Percentiles rank a stretch among this genome's conserved stretches.
These are phyloP conservation scores for Dictyostelium brefeldianum DNA, from an alignment of 78 protist genomes.

Conservation along the genomic window DNA sequence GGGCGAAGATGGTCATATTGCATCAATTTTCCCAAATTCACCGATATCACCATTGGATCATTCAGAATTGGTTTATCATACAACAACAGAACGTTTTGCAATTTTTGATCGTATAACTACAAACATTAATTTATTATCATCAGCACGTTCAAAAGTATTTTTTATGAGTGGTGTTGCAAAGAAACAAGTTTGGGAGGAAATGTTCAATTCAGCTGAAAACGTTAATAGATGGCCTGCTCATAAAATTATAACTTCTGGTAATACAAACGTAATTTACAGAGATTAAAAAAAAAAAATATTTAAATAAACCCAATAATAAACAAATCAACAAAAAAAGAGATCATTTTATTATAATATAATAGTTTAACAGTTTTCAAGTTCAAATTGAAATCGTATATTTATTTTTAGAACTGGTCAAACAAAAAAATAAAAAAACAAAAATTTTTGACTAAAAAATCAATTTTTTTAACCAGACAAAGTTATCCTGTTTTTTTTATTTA, in stretches of 20 bases:
- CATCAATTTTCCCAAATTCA: constrained; percentile 59
- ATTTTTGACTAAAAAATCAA: no score
- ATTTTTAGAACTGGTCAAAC: no score
- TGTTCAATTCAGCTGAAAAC: constrained; percentile 22
- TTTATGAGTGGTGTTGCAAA: constrained; percentile 61
- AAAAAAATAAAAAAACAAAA: background rate
- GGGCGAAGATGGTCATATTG: constrained; percentile 83
- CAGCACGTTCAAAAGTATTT: constrained; percentile 15
- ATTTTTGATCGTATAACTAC: constrained; percentile 74
- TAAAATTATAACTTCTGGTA: constrained; percentile 31
- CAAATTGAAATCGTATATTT: no score
- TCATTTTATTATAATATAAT: no score
- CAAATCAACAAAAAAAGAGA: background rate
- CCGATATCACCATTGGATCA: background rate
- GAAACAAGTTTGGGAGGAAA: constrained; percentile 79
- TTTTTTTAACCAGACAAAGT: no score
- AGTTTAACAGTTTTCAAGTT: no score
- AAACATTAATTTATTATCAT: constrained; percentile 14
- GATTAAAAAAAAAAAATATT: background rate
- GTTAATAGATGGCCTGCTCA: constrained; percentile 79
- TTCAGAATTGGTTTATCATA: constrained; percentile 40
- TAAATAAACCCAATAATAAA: background rate
- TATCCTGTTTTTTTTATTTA: no score
- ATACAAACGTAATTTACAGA: constrained; percentile 43
- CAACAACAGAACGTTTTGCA: constrained; percentile 72